Conservation (phyloP, 169 alveolate genomes). For the Plasmodium gaboni region DNA sequence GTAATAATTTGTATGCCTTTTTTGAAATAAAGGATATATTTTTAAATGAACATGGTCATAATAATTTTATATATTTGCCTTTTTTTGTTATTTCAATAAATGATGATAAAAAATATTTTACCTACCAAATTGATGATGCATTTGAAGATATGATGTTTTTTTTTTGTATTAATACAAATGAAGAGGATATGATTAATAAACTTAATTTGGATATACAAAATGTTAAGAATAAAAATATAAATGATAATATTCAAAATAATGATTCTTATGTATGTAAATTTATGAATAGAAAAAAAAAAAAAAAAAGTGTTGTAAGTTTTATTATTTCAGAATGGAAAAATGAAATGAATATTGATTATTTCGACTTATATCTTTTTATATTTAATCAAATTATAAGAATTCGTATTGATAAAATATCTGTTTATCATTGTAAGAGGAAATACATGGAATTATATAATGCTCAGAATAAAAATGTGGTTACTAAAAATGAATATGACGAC, state of each 20-base stretch:
- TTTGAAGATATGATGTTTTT: too few relatives aligned
- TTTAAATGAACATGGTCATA: not conserved
- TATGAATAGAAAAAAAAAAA: not conserved
- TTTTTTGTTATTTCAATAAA: conserved; percentile 33
- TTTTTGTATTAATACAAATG: too few relatives aligned
- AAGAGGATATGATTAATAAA: too few relatives aligned
- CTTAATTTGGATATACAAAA: too few relatives aligned
- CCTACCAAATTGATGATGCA: too few relatives aligned
- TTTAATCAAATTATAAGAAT: conserved; percentile 26
- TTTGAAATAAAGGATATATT: conserved; percentile 50
- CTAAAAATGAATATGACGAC: too few relatives aligned
- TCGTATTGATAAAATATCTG: conserved; percentile 17
- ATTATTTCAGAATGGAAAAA: conserved; percentile 18
- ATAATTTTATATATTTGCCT: conserved; percentile 31
- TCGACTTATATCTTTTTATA: conserved; percentile 42
- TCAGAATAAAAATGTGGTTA: too few relatives aligned
- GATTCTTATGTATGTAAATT: not conserved
- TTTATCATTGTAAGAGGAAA: conserved; percentile 5
- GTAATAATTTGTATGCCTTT: not conserved
- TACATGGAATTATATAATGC: conserved; percentile 7
- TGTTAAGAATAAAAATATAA: too few relatives aligned
- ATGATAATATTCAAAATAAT: too few relatives aligned
- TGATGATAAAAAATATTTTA: conserved; percentile 6
- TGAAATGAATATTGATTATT: conserved; percentile 30
- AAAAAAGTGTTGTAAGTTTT: not conserved